These are phyloP conservation scores for Gymnopus androsaceus DNA, from an alignment of 1,284 basidiomycete genomes.

Conservation along the genomic window DNA sequence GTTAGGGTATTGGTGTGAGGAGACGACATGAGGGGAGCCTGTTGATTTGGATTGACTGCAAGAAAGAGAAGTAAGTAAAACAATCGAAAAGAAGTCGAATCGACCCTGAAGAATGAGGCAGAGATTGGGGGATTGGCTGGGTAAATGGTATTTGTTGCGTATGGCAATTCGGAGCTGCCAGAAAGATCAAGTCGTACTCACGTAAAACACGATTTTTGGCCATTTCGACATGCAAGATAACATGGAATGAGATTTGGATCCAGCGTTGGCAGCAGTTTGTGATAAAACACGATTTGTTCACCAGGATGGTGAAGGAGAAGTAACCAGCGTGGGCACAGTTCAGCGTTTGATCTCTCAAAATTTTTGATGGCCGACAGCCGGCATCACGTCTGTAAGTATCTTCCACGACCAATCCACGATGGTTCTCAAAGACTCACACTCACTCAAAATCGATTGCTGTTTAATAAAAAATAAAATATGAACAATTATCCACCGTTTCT, in stretches of 20 bases:
- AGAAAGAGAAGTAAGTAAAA: slow-evolving; percentile 13
- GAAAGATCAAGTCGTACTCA: slow-evolving; percentile 35
- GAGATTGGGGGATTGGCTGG: slow-evolving; percentile 4
- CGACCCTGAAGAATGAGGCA: slow-evolving; percentile 25
- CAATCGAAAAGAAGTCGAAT: slow-evolving; percentile 25
- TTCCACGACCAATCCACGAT: neutral
- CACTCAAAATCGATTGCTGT: neutral
- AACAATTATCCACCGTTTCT: neutral
- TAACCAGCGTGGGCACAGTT: slow-evolving; percentile 13
- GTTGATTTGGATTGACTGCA: slow-evolving; percentile 57
- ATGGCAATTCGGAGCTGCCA: slow-evolving; percentile 32
- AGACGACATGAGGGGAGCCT: slow-evolving; percentile 64
- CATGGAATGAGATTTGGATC: slow-evolving; percentile 45
- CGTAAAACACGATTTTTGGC: slow-evolving; percentile 49
- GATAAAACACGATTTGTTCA: slow-evolving; percentile 6
- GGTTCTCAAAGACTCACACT: too few species aligned
- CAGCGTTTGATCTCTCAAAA: neutral
- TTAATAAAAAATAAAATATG: neutral
- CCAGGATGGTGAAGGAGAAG: slow-evolving; percentile 14
- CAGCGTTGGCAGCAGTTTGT: slow-evolving; percentile 41
- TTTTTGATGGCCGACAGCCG: neutral
- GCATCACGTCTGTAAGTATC: neutral
- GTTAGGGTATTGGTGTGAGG: slow-evolving; percentile 67
- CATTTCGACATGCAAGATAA: slow-evolving; percentile 45
- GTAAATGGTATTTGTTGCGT: slow-evolving; percentile 8